Evolutionary conservation across 371 early-diverging fungal species (phyloP).

Genomic region (Nematocida homosporus): DNA sequence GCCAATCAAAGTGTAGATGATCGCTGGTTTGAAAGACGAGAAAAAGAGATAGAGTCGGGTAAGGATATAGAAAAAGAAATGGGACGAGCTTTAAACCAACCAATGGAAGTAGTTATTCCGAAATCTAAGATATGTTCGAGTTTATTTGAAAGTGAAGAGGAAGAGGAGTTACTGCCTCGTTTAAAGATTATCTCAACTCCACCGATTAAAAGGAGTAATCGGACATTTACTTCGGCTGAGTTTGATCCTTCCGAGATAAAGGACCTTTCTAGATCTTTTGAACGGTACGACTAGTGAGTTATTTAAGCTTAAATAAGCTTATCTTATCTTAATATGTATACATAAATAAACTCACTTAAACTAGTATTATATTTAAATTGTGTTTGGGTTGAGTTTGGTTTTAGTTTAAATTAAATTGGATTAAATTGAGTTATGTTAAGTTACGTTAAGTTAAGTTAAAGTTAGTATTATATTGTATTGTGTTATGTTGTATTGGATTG

Average conservation of each 20-base stretch:
- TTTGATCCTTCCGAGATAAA: conserved; percentile 25
- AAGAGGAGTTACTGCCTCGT: conserved; percentile 43
- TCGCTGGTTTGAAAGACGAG: conserved; percentile 45
- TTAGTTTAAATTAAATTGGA: neutral
- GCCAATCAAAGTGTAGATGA: conserved; percentile 39
- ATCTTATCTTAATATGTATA: too few relatives aligned
- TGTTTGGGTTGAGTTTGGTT: too few relatives aligned
- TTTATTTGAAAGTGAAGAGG: conserved; percentile 41
- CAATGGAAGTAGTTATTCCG: neutral
- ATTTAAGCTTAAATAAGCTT: too few relatives aligned
- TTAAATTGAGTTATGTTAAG: neutral
- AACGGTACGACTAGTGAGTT: too few relatives aligned
- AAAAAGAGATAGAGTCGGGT: conserved; percentile 2
- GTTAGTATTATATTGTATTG: too few relatives aligned
- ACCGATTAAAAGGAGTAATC: conserved; percentile 21
- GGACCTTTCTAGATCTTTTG: conserved; percentile 17
- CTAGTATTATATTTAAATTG: neutral
- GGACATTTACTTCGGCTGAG: neutral
- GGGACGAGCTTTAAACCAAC: neutral
- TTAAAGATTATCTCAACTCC: conserved; percentile 41
- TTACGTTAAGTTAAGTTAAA: neutral
- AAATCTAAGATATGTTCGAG: neutral
- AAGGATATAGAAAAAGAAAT: neutral
- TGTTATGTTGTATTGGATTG: too few relatives aligned
- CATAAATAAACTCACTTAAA: neutral